Percentiles rank a stretch among this genome's conserved stretches.
Conservation (phyloP, 257 asterid genomes). For the Fraxinus americana region DNA sequence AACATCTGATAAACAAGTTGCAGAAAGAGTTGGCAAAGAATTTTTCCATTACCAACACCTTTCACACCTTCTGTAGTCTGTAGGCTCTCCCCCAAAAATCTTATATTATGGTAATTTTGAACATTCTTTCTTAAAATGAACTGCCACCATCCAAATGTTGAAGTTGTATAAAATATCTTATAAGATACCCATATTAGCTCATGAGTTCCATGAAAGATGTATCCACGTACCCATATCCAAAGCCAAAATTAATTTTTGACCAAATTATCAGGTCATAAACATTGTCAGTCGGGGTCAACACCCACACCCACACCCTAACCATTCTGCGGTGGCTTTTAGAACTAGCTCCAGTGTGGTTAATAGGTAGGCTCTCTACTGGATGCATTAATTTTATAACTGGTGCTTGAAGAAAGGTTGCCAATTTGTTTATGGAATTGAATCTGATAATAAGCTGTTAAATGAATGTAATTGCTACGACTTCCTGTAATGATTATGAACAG, state of each 20-base stretch:
- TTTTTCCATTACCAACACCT: neutral
- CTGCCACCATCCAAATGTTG: neutral
- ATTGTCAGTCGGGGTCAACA: no score
- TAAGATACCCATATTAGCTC: neutral
- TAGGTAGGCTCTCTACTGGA: neutral
- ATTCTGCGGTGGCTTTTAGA: neutral
- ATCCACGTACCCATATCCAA: neutral
- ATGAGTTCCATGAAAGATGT: neutral
- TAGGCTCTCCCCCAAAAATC: neutral
- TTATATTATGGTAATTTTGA: neutral
- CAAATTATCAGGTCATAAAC: neutral
- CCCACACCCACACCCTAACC: neutral
- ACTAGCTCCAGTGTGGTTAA: neutral
- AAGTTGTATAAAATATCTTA: no score
- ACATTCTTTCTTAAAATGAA: neutral
- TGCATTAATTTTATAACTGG: neutral
- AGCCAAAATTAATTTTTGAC: neutral
- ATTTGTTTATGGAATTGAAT: neutral
- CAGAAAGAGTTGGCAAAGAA: neutral
- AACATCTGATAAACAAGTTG: neutral
- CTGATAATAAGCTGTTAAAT: no score
- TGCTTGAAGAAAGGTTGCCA: neutral
- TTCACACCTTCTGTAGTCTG: neutral
- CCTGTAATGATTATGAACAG: no score
- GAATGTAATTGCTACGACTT: no score